Evolutionary conservation across 352 stramenopile genomes (phyloP), one percentile per base, ranked within the genome.

Genomic region (Globisporangium spinosum): DNA sequence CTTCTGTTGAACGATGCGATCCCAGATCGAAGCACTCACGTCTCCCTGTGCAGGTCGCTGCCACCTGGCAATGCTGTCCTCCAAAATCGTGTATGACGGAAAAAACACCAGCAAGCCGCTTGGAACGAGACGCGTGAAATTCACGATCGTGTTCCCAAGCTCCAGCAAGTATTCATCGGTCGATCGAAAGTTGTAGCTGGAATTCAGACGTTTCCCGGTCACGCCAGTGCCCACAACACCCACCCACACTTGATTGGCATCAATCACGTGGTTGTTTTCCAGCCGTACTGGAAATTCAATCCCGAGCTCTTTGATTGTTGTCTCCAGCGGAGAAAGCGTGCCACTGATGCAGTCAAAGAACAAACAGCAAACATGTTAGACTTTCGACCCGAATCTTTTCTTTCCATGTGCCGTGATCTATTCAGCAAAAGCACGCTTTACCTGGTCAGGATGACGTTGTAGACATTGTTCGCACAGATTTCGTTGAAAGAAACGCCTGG

Each of bases 71-170:
- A 97, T 75, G 43, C 78, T 94, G 54, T 91, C 76, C 70, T 98
- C 82, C 76, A 99, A 89, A 60, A 98, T 96, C n/a, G 80, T 83
- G 68, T 99, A 99, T 51, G 94, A 99, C n/a, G 98, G 97, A 69
- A 99, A 99, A 76, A 99, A 99, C 0, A 99, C 89, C 20, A 99
- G 89, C 59, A 99, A 79, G 3, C 98, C 98, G 57, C 97, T 97
- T 3, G 98, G 97, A 20, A 99, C 94, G n/a, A 98, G 79, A 8
- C 89, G 85, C 47, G 87, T 89, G 17, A 99, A 90, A 70, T 92
- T 98, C 6, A 97, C 89, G 38, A 99, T 89, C 0, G 97, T 98
- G 61, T 98, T 98, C 10, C 98, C 97, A 6, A 99, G 77, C 73
- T 99, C 97, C 47, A 91, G 68, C 72, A 98, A 82, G 71, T 99